A percentile compares a stretch with the other conserved stretches of the same genome.
Conservation (phyloP, 805 yeast species). For the Ogataea kodamae region DNA sequence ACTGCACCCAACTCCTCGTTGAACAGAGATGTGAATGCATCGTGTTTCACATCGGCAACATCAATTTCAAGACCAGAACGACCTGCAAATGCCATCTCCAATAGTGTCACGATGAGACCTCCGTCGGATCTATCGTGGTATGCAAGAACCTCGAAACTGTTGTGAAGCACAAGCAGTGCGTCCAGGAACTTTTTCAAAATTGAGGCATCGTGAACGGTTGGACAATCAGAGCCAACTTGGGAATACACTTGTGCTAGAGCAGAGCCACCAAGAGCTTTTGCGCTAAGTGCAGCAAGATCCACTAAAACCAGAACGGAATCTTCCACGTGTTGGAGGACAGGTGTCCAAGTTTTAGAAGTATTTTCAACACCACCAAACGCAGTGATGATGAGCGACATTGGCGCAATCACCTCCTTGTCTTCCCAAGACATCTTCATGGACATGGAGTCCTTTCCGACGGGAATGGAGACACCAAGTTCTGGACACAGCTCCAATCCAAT, state of each 20-base stretch:
- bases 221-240: slow-evolving; percentile 78
- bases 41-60: slow-evolving; percentile 35
- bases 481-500: slow-evolving; percentile 94
- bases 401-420: slow-evolving; percentile 90
- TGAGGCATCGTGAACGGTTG: slow-evolving; percentile 70
- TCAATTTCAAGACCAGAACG: slow-evolving; percentile 74
- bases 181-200: slow-evolving; percentile 67
- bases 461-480: slow-evolving; percentile 83
- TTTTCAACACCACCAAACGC: slow-evolving; percentile 86
- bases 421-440: slow-evolving; percentile 99
- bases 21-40: slow-evolving; percentile 59
- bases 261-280: slow-evolving; percentile 80
- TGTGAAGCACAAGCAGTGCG: slow-evolving; percentile 70
- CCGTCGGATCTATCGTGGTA: slow-evolving; percentile 98
- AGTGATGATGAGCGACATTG: slow-evolving; percentile 84
- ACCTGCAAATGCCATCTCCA: slow-evolving; percentile 97
- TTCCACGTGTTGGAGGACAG: slow-evolving; percentile 53
- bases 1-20: slow-evolving; percentile 96
- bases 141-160: slow-evolving; percentile 62
- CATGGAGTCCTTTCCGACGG: slow-evolving; percentile 99
- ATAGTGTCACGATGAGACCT: slow-evolving; percentile 79
- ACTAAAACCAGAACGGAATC: slow-evolving; percentile 71
- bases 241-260: slow-evolving; percentile 91
- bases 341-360: slow-evolving; percentile 94
- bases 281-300: slow-evolving; percentile 59